Base-by-base conservation (phyloP, 192 early-diverging fungal genomes). In the Mortierella claussenii region DNA sequence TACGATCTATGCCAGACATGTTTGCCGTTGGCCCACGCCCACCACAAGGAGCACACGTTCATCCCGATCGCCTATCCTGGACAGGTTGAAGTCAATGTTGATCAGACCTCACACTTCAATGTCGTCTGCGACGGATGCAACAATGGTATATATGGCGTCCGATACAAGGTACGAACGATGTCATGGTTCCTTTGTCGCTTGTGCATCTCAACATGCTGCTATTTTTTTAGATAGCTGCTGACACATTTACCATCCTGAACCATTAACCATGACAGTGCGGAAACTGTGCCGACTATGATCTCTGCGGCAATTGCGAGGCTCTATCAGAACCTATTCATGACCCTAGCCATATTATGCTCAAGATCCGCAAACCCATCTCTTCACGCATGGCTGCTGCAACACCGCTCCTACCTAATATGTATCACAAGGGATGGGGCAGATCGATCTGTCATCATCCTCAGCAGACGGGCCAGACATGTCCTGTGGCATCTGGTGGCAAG, bases 221-320 rank as follows among this genome's bases (percentile, higher is more conserved):
- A 49, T 26, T 49, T n/a, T n/a, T n/a, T n/a, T n/a, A n/a, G n/a
- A n/a, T n/a, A n/a, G n/a, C n/a, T n/a, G n/a, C n/a, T n/a, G n/a
- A n/a, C n/a, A n/a, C n/a, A n/a, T n/a, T n/a, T n/a, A n/a, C n/a
- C n/a, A n/a, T n/a, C n/a, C n/a, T n/a, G n/a, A n/a, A n/a, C n/a
- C n/a, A n/a, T n/a, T n/a, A n/a, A n/a, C n/a, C n/a, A 26, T 26
- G 12, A 24, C 55, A 87, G 85, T 87, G 85, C 47, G 82, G 79
- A n/a, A 81, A 85, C 49, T 92, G 91, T 53, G 30, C 62, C 23
- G 80, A 89, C 34, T 90, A 86, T 75, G 91, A 92, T 69, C 60
- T 87, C 20, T 92, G 90, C 55, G 82, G 79, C 46, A 86, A 85
- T 60, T 92, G 91, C 36, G 81, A 83, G 62, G 69, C 79, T 0